A percentile compares a stretch with the other conserved stretches of the same genome.
Evolutionary conservation across 2,329 filamentous ascomycete species (phyloP).

Genomic region (Didymosphaeria variabile): DNA sequence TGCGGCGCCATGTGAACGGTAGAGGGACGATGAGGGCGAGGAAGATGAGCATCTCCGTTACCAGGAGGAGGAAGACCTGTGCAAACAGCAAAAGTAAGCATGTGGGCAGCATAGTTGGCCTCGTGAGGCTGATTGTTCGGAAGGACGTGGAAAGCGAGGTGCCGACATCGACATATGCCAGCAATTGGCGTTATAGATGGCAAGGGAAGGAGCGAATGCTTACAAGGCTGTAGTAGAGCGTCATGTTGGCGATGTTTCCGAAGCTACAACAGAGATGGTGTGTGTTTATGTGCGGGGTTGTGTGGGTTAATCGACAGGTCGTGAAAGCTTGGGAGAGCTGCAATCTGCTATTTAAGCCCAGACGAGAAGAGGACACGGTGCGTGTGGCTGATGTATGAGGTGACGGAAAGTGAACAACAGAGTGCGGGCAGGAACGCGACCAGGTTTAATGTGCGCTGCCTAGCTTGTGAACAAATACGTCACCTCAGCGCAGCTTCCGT

Average conservation of each 20-base stretch:
- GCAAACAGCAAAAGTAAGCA: conserved; percentile 37
- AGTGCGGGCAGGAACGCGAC: conserved; percentile 6
- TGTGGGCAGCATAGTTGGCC: conserved; percentile 24
- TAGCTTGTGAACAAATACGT: conserved; percentile 47
- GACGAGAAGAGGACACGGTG: conserved; percentile 26
- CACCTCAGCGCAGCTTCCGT: conserved; percentile 31
- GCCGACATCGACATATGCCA: conserved; percentile 17
- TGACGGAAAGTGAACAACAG: conserved; percentile 5
- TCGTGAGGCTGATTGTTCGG: conserved; percentile 11
- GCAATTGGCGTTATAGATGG: not conserved
- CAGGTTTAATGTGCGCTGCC: conserved; percentile 29
- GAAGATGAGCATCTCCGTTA: conserved; percentile 85
- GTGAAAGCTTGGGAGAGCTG: conserved; percentile 28
- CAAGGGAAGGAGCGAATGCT: conserved; percentile 34
- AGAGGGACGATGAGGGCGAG: conserved; percentile 84
- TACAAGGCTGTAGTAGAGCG: conserved; percentile 74
- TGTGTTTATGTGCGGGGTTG: conserved; percentile 35
- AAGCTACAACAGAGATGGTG: conserved; percentile 21
- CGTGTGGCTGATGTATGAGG: conserved; percentile 4
- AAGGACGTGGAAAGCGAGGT: conserved; percentile 15
- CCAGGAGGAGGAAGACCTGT: conserved; percentile 83
- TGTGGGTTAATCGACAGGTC: conserved; percentile 18
- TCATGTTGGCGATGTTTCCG: conserved; percentile 63
- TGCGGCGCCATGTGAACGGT: conserved; percentile 85
- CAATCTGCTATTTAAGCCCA: conserved; percentile 21